These are phyloP conservation scores for Ogataea trehaloabstinens DNA, from an alignment of 805 yeast genomes.

Conservation along the genomic window DNA sequence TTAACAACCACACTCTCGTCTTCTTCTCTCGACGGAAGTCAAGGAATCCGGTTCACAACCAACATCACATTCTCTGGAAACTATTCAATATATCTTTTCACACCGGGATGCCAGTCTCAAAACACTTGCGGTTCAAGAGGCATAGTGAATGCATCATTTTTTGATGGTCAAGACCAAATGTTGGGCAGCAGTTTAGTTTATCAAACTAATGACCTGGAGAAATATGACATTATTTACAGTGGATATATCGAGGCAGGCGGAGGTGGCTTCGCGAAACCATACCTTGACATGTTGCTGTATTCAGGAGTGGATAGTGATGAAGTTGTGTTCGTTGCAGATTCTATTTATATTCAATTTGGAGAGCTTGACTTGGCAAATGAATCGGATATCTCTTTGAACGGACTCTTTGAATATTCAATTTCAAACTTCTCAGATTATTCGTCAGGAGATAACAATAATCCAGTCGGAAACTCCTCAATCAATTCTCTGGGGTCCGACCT, in stretches of 20 bases:
- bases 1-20: constrained; percentile 27
- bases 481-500: constrained; percentile 36
- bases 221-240: constrained; percentile 72
- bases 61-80: constrained; percentile 71
- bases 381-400: constrained; percentile 51
- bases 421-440: constrained; percentile 52
- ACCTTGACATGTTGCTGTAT: constrained; percentile 40
- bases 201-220: constrained; percentile 77
- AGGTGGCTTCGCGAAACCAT: constrained; percentile 29
- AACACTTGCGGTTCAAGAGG: constrained; percentile 70
- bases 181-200: constrained; percentile 50
- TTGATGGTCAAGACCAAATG: constrained; percentile 43
- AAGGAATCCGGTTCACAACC: constrained; percentile 57
- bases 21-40: constrained; percentile 27
- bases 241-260: constrained; percentile 62
- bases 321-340: constrained; percentile 69
- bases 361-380: constrained; percentile 40
- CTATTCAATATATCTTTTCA: constrained; percentile 68
- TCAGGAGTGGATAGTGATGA: constrained; percentile 33
- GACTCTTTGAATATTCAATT: constrained; percentile 78
- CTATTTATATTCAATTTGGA: constrained; percentile 49
- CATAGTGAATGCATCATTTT: constrained; percentile 71
- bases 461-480: constrained; percentile 49
- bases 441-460: constrained; percentile 19
- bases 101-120: constrained; percentile 83